Evolutionary conservation across 176 grass and related monocot genomes (phyloP), one percentile per base, ranked within the genome.

Genomic region (Musa schizocarpa): DNA sequence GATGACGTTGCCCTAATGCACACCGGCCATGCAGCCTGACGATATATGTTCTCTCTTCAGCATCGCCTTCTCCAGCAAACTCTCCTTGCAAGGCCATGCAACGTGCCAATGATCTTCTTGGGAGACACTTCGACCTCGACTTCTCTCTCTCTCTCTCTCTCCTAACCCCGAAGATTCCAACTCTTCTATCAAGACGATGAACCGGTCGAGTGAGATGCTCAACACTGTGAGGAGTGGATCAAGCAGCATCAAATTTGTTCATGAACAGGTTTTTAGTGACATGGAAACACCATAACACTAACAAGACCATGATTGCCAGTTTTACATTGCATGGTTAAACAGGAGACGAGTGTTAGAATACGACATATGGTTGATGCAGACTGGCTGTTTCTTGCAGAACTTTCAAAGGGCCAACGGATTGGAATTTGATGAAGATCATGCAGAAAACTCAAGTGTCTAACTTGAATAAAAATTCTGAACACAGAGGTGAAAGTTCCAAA

Each of bases 361-460:
- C 82, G 93, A 21, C 85, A 80, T 80, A 90, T 97, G 90, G 75
- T 86, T 69, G 93, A 97, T 83, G 65, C 74, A 1, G 93, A 92
- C 67, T 92, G 93, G 93, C 79, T 97, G 80, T 97, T 90, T 85
- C 90, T 97, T 78, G 76, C 77, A 43, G 71, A 83, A 78, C 53
- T 88, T 77, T 90, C 77, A 83, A 85, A 76, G 74, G 83, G 53
- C 26, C 27, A 10, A 22, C 34, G 51, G 52, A 74, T 20, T 82
- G 43, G 63, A 81, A 84, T 82, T 77, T 27, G 74, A 51, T 27
- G 29, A 63, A 5, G 57, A 64, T 68, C 21, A 59, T 74, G 52
- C 23, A 34, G 69, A 74, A 74, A 62, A 52, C 25, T 74, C 81
- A 59, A 75, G 25, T 21, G 59, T 65, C 74, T 59, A 81, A 69